Evolutionary conservation across 805 yeast genomes (phyloP).

Genomic region (Lipomyces chichibuensis): DNA sequence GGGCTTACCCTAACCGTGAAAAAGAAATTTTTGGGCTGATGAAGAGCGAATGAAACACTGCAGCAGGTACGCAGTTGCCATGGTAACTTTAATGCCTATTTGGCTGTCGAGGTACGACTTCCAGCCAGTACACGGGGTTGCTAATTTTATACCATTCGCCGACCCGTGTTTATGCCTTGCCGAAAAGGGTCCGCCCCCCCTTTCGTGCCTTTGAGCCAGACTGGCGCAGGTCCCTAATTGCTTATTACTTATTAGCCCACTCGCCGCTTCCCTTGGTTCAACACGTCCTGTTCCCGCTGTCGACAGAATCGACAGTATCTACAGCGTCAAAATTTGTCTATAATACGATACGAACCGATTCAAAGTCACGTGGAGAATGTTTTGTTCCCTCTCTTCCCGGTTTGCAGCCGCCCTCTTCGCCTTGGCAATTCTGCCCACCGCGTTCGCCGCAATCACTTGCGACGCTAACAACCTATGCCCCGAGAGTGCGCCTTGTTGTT

Average conservation of each 20-base stretch:
- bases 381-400: not conserved
- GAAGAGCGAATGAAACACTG: not conserved
- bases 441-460: constrained; percentile 50
- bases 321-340: too few species aligned
- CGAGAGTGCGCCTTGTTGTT: constrained; percentile 79
- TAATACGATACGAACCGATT: not conserved
- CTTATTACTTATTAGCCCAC: not conserved
- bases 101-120: not conserved
- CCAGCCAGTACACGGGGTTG: not conserved
- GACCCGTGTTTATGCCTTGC: not conserved
- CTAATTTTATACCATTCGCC: not conserved
- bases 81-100: not conserved
- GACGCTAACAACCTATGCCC: constrained; percentile 67
- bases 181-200: not conserved
- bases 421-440: constrained; percentile 31
- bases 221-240: not conserved
- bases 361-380: not conserved
- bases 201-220: not conserved
- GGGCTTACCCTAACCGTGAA: too few species aligned
- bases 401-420: constrained; percentile 5
- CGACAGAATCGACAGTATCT: not conserved
- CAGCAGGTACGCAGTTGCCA: not conserved
- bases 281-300: not conserved
- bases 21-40: too few species aligned
- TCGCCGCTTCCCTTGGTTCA: not conserved